Percentiles rank a stretch among this genome's conserved stretches.
Evolutionary conservation across 164 flowering plant species (phyloP).

Genomic region (Vitis amurensis): DNA sequence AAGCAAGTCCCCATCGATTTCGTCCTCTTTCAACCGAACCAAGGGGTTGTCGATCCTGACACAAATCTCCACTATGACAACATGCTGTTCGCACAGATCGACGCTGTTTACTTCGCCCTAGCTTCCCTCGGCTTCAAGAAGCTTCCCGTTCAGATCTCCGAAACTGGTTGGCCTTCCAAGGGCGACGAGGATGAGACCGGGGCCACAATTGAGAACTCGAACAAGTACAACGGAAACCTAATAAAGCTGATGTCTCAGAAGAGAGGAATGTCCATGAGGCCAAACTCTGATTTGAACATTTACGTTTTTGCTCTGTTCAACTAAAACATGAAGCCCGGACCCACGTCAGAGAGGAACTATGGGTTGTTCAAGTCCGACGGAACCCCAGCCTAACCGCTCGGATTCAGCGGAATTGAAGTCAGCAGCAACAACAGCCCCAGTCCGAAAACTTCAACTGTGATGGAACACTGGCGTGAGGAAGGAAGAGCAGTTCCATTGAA

Average conservation of each 20-base stretch:
- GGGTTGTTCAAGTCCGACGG: slow-evolving; percentile 68
- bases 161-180: slow-evolving; percentile 79
- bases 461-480: no score
- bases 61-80: slow-evolving; percentile 56
- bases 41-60: slow-evolving; percentile 41
- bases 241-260: slow-evolving; percentile 36
- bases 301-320: slow-evolving; percentile 70
- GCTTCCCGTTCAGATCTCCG: slow-evolving; percentile 44
- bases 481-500: no score
- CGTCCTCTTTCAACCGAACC: slow-evolving; percentile 52
- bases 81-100: slow-evolving; percentile 67
- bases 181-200: slow-evolving; percentile 64
- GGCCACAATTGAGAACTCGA: slow-evolving; percentile 59
- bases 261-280: slow-evolving; percentile 61
- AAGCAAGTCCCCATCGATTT: slow-evolving; percentile 43
- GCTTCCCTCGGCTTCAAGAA: slow-evolving; percentile 38
- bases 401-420: slow-evolving; percentile 7
- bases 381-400: slow-evolving; percentile 46
- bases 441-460: no score
- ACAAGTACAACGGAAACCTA: slow-evolving; percentile 58
- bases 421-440: background rate
- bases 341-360: no score
- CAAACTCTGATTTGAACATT: slow-evolving; percentile 34
- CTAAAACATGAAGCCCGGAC: slow-evolving; percentile 70
- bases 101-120: slow-evolving; percentile 56